Conservation (phyloP, 306 rosid genomes). For the Cicer judaicum region DNA sequence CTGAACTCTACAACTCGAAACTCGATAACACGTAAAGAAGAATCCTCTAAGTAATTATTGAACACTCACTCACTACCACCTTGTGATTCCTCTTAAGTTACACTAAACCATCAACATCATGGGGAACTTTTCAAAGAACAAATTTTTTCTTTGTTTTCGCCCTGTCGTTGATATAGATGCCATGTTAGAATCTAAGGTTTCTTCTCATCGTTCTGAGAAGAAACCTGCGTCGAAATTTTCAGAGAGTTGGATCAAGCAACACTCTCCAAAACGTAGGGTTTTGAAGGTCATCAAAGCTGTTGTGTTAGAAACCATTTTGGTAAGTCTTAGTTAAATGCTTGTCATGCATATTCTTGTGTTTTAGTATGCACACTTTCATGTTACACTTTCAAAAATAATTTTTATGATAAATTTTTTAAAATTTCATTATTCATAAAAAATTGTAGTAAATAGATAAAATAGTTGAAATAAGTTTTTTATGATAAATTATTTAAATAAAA, state of each 20-base stretch:
- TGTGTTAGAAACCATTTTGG: constrained; percentile 67
- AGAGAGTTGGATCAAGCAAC: constrained; percentile 22
- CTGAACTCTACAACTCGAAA: no score
- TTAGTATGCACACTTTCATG: no score
- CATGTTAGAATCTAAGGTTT: constrained; percentile 47
- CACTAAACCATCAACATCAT: constrained; percentile 35
- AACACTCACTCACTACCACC: background rate
- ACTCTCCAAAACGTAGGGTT: constrained; percentile 49
- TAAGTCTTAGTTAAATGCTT: constrained; percentile 42
- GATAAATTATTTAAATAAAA: no score
- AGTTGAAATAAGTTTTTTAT: no score
- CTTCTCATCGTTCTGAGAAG: constrained; percentile 23
- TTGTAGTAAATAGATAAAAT: no score
- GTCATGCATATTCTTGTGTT: background rate
- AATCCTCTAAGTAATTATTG: background rate
- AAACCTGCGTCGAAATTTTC: constrained; percentile 29
- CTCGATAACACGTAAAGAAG: no score
- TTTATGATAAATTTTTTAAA: no score
- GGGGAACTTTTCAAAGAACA: constrained; percentile 62
- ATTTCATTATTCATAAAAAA: no score
- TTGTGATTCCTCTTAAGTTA: background rate
- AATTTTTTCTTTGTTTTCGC: constrained; percentile 73
- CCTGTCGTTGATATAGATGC: constrained; percentile 67
- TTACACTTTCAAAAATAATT: no score
- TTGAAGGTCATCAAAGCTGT: constrained; percentile 60